phyloP scores from a whole-genome alignment of 2,329 filamentous ascomycete species.

The Helotiales sp. region DNA sequence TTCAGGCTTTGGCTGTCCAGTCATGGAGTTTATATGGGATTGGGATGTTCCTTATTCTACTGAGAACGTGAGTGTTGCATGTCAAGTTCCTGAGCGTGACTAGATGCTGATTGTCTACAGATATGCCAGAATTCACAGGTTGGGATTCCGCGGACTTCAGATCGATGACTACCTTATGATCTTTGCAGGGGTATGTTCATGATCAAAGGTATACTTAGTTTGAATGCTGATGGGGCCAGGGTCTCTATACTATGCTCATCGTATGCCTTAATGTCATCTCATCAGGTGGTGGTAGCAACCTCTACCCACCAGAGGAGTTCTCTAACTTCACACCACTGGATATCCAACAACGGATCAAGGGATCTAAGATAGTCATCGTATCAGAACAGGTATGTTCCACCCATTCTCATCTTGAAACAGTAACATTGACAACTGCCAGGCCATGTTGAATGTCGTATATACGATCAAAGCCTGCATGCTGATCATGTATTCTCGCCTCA shows the following conservation, averaged over 20 bases:
- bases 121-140: slow-evolving; percentile 25
- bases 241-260: slow-evolving; percentile 42
- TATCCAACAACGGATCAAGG: slow-evolving; percentile 44
- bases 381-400: slow-evolving; percentile 49
- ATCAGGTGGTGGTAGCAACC: slow-evolving; percentile 43
- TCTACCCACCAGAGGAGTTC: slow-evolving; percentile 40
- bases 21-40: slow-evolving; percentile 27
- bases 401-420: slow-evolving; percentile 37
- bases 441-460: slow-evolving; percentile 54
- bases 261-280: slow-evolving; percentile 43
- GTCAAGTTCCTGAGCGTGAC: not conserved
- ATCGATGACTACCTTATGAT: slow-evolving; percentile 28
- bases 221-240: slow-evolving; percentile 7
- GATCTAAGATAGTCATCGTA: slow-evolving; percentile 62
- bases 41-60: slow-evolving; percentile 23
- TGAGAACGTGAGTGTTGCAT: slow-evolving; percentile 19
- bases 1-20: slow-evolving; percentile 17
- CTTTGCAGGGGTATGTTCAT: slow-evolving; percentile 17
- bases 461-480: slow-evolving; percentile 55
- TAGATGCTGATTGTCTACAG: slow-evolving; percentile 9
- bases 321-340: slow-evolving; percentile 38
- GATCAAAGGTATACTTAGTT: not conserved
- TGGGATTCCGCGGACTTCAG: slow-evolving; percentile 21
- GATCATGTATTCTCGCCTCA: slow-evolving; percentile 56
- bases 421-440: slow-evolving; percentile 9